Conservation (phyloP, 1,284 basidiomycete genomes). For the Coniferiporia weirii region DNA sequence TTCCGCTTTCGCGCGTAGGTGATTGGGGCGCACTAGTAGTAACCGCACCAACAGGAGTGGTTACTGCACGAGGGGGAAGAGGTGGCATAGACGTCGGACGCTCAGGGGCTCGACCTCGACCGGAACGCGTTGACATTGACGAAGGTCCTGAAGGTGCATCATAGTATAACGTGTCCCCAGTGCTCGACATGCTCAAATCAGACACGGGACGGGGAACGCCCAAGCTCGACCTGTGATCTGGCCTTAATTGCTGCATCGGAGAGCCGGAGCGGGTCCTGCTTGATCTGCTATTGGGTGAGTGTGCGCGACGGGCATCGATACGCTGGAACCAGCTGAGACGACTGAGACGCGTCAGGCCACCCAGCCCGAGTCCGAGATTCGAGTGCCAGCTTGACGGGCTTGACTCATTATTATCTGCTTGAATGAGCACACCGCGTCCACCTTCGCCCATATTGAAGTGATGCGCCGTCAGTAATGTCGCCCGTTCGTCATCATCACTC, state of each 20-base stretch:
- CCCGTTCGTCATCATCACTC: conserved; percentile 21
- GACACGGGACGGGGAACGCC: conserved; percentile 16
- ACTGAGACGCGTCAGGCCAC: conserved; percentile 17
- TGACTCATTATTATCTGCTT: neutral
- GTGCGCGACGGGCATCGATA: conserved; percentile 9
- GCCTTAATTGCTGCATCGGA: neutral
- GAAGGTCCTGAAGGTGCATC: conserved; percentile 18
- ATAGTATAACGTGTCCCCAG: conserved; percentile 14
- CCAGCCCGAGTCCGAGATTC: conserved; percentile 12
- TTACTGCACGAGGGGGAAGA: conserved; percentile 7
- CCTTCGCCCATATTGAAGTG: conserved; percentile 17
- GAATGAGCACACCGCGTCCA: conserved; percentile 8
- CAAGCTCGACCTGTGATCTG: neutral
- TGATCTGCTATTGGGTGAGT: neutral
- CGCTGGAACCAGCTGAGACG: conserved; percentile 22
- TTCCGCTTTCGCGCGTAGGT: conserved; percentile 10
- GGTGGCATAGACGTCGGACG: conserved; percentile 15
- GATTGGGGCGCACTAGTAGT: conserved; percentile 13
- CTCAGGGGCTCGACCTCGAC: neutral
- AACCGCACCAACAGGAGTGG: neutral
- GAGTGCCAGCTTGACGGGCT: conserved; percentile 14
- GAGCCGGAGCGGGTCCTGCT: neutral
- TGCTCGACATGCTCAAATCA: conserved; percentile 14
- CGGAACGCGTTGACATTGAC: conserved; percentile 15
- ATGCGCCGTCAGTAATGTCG: conserved; percentile 19